Percentiles rank a stretch among this genome's conserved stretches.
Conservation (phyloP, 495 filamentous ascomycete genomes). For the Aspergillus taichungensis region DNA sequence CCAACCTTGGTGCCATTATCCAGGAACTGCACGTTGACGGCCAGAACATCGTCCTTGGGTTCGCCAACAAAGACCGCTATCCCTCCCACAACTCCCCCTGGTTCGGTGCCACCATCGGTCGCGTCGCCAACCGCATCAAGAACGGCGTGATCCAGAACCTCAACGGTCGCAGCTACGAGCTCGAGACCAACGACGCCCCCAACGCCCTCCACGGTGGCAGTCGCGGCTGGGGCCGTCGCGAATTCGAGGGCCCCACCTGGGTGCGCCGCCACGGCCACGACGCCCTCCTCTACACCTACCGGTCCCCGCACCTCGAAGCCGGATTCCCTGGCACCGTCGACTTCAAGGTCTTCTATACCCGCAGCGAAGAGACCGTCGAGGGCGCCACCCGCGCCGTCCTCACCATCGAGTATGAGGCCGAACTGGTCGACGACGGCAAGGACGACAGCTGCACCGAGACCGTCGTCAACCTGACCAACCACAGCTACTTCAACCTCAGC, state of each 20-base stretch:
- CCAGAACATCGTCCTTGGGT: slow-evolving; percentile 79
- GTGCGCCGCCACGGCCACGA: slow-evolving; percentile 62
- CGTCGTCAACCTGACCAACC: slow-evolving; percentile 84
- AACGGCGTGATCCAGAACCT: slow-evolving; percentile 59
- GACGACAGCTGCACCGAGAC: slow-evolving; percentile 75
- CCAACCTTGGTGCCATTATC: slow-evolving; percentile 82
- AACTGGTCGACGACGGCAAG: slow-evolving; percentile 63
- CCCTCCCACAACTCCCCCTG: slow-evolving; percentile 61
- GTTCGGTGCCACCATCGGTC: slow-evolving; percentile 91
- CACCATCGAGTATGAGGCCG: slow-evolving; percentile 81
- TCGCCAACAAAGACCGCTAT: slow-evolving; percentile 67
- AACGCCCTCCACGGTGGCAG: slow-evolving; percentile 79
- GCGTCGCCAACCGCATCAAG: slow-evolving; percentile 80
- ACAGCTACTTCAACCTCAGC: slow-evolving; percentile 91
- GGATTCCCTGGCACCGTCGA: slow-evolving; percentile 81
- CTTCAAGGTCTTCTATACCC: slow-evolving; percentile 67
- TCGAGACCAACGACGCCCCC: slow-evolving; percentile 64
- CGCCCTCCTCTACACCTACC: slow-evolving; percentile 65
- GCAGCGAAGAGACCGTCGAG: slow-evolving; percentile 52
- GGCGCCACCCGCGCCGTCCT: slow-evolving; percentile 52
- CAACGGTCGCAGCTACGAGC: slow-evolving; percentile 60
- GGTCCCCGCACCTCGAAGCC: slow-evolving; percentile 69
- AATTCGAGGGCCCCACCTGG: slow-evolving; percentile 67
- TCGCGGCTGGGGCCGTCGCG: slow-evolving; percentile 74
- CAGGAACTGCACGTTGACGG: slow-evolving; percentile 69